Percentiles rank a stretch among this genome's conserved stretches.
Evolutionary conservation across 306 rosid species (phyloP).

Genomic region (Vicia sativa): DNA sequence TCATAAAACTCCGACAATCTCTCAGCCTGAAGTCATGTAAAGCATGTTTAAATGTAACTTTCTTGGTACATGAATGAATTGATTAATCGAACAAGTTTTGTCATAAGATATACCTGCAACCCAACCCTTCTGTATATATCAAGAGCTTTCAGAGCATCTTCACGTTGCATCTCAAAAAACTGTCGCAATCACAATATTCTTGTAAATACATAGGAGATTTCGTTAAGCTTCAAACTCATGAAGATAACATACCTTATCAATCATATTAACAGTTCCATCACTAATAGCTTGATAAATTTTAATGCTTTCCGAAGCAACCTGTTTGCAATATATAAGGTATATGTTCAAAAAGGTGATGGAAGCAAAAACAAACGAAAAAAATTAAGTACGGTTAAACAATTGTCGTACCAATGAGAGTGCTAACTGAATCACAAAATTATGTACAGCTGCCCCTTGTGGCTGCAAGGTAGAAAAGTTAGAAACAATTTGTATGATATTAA

Average conservation of each 20-base stretch:
- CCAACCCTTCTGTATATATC: constrained; percentile 95
- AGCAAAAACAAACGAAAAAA: constrained; percentile 31
- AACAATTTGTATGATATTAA: constrained; percentile 18
- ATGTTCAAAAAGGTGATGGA: constrained; percentile 39
- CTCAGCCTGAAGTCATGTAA: constrained; percentile 70
- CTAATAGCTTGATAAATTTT: constrained; percentile 96
- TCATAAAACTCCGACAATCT: constrained; percentile 92
- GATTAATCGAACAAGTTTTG: constrained; percentile 20
- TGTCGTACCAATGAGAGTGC: constrained; percentile 85
- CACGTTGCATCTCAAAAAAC: constrained; percentile 98
- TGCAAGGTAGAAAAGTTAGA: constrained; percentile 47
- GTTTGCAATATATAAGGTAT: constrained; percentile 36
- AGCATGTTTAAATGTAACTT: constrained; percentile 21
- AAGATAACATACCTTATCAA: constrained; percentile 81
- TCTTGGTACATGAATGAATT: constrained; percentile 25
- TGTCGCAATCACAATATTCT: constrained; percentile 45
- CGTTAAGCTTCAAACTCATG: constrained; percentile 38
- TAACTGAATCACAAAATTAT: constrained; percentile 82
- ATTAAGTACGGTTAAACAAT: constrained; percentile 25
- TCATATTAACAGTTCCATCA: constrained; percentile 94
- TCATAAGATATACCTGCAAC: constrained; percentile 67
- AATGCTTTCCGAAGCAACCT: constrained; percentile 95
- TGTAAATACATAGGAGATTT: constrained; percentile 39
- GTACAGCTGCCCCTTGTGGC: constrained; percentile 97
- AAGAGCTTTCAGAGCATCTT: constrained; percentile 84